Evolutionary conservation across 805 yeast species (phyloP).

Genomic region (Starmerella kuoi): DNA sequence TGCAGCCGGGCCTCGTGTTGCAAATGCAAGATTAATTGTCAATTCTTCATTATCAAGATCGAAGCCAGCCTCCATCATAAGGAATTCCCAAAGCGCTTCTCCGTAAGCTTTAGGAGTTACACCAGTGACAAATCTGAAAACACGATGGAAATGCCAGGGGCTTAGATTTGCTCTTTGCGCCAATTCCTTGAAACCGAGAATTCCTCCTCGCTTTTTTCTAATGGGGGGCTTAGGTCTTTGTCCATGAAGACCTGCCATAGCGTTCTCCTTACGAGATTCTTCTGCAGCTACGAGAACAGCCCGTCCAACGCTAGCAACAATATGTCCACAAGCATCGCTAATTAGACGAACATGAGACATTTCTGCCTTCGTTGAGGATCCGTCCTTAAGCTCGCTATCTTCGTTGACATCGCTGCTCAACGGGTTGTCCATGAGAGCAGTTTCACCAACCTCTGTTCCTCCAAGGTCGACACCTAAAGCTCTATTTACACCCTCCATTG

Average conservation of each 20-base stretch:
- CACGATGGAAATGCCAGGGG: constrained; percentile 91
- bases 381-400: constrained; percentile 6
- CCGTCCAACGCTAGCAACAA: constrained; percentile 64
- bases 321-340: constrained; percentile 70
- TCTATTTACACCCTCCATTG: constrained; percentile 21
- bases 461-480: constrained; percentile 21
- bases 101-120: constrained; percentile 83
- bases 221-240: constrained; percentile 22
- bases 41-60: constrained; percentile 21
- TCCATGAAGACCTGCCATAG: constrained; percentile 3
- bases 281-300: constrained; percentile 29
- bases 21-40: constrained; percentile 8
- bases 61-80: constrained; percentile 22
- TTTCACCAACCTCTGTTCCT: constrained; percentile 20
- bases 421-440: constrained; percentile 15
- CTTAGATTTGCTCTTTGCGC: constrained; percentile 72
- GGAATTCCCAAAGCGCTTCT: constrained; percentile 49
- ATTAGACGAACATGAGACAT: constrained; percentile 47
- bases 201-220: constrained; percentile 31
- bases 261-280: constrained; percentile 22
- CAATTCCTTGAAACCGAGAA: constrained; percentile 59
- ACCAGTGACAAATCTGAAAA: constrained; percentile 74
- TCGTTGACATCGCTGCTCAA: constrained; percentile 1
- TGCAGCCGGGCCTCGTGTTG: not conserved
- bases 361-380: constrained; percentile 18